These are phyloP conservation scores for Alisma plantagoaquatica DNA, from an alignment of 106 monocot species.

Conservation along the genomic window DNA sequence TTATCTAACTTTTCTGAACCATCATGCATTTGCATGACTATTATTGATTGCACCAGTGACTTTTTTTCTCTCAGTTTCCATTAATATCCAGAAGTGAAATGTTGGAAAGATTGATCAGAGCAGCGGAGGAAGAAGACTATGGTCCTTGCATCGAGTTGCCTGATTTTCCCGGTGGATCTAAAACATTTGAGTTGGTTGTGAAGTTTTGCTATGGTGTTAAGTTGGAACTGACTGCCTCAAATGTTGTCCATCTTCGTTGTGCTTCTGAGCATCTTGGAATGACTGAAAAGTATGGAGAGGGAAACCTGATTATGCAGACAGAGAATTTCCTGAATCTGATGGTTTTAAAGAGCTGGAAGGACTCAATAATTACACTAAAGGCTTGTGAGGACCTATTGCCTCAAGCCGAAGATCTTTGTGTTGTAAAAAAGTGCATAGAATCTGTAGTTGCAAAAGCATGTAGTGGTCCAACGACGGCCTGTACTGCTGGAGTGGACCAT, in stretches of 20 bases:
- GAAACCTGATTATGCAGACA: conserved; percentile 8
- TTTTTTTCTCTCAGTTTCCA: background rate
- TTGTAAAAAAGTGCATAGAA: conserved; percentile 6
- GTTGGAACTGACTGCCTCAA: no score
- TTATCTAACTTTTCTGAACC: no score
- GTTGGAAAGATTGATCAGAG: background rate
- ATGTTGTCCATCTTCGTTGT: conserved; percentile 19
- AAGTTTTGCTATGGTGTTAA: no score
- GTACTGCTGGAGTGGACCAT: conserved; percentile 6
- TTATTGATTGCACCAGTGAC: no score
- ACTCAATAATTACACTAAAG: conserved; percentile 4
- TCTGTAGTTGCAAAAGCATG: conserved; percentile 2
- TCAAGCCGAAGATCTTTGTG: background rate
- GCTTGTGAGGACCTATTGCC: conserved; percentile 7
- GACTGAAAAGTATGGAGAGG: no score
- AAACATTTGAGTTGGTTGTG: conserved; percentile 27
- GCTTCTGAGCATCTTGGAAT: conserved; percentile 14
- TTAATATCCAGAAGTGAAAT: no score
- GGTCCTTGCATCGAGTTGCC: background rate
- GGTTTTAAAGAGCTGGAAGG: conserved; percentile 16
- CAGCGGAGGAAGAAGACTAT: background rate
- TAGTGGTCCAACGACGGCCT: conserved; percentile 3
- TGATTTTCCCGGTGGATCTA: conserved; percentile 34
- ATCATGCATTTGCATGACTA: no score
- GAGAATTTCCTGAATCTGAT: conserved; percentile 10